These are phyloP conservation scores for Alternaria solani DNA, from an alignment of 2,329 filamentous ascomycete genomes.

Conservation along the genomic window DNA sequence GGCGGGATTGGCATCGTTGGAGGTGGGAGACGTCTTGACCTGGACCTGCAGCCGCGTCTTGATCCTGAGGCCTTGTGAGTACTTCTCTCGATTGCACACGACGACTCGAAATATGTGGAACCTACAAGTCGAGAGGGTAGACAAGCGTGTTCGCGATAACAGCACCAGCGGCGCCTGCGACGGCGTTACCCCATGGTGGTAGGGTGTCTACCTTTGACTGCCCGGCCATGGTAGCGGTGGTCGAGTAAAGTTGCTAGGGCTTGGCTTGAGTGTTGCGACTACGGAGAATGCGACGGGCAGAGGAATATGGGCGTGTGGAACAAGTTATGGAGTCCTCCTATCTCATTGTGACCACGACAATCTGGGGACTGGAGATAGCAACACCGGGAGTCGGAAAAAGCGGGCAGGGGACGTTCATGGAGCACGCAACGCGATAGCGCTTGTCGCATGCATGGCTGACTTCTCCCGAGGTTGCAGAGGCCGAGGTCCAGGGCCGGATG, in stretches of 20 bases:
- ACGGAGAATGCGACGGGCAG: slow-evolving; percentile 26
- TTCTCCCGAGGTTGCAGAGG: slow-evolving; percentile 47
- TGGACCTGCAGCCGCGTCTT: slow-evolving; percentile 98
- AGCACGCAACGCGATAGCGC: slow-evolving; percentile 34
- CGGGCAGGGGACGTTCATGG: slow-evolving; percentile 27
- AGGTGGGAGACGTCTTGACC: slow-evolving; percentile 68
- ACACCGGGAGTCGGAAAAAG: slow-evolving; percentile 18
- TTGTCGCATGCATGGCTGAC: slow-evolving; percentile 39
- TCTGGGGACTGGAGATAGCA: slow-evolving; percentile 12
- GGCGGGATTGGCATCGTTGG: slow-evolving; percentile 49
- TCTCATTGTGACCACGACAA: slow-evolving; percentile 31
- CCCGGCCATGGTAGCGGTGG: slow-evolving; percentile 56
- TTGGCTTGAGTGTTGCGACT: slow-evolving; percentile 13
- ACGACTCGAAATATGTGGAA: slow-evolving; percentile 3
- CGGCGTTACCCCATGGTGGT: slow-evolving; percentile 90
- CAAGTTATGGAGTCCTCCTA: slow-evolving; percentile 21
- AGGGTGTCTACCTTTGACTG: slow-evolving; percentile 73
- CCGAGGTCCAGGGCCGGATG: slow-evolving; percentile 40
- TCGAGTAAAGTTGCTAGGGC: not conserved
- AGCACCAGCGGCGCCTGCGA: slow-evolving; percentile 90
- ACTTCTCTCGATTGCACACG: not conserved
- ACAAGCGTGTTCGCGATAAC: slow-evolving; percentile 94
- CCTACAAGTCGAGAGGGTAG: slow-evolving; percentile 96
- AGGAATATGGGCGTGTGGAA: slow-evolving; percentile 17
- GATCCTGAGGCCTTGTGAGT: slow-evolving; percentile 66